phyloP scores from a whole-genome alignment of 495 filamentous ascomycete genomes.

The Darksidea phi region DNA sequence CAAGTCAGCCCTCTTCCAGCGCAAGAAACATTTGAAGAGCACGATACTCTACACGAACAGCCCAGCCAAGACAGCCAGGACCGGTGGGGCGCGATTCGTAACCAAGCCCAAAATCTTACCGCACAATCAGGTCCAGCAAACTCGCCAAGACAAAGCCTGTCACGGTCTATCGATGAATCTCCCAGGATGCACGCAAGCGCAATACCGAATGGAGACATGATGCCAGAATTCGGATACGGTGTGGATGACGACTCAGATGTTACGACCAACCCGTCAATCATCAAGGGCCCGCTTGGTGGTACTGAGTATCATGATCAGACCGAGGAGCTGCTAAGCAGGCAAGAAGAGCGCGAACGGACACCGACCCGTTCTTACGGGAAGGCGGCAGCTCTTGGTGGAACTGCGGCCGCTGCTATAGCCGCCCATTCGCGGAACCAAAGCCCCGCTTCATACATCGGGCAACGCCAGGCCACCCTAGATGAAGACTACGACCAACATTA shows the following conservation, averaged over 20 bases:
- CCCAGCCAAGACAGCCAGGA: constrained; percentile 36
- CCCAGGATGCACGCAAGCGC: constrained; percentile 62
- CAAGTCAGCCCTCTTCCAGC: constrained; percentile 12
- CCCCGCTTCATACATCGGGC: constrained; percentile 42
- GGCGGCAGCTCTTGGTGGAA: constrained; percentile 46
- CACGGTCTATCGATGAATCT: constrained; percentile 59
- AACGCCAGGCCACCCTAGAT: constrained; percentile 51
- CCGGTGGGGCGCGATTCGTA: constrained; percentile 33
- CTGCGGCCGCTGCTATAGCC: constrained; percentile 48
- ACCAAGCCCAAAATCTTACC: constrained; percentile 34
- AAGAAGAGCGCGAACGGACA: constrained; percentile 42
- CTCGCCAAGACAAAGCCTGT: constrained; percentile 76
- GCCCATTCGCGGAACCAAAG: constrained; percentile 47
- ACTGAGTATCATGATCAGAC: constrained; percentile 46
- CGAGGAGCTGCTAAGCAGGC: constrained; percentile 47
- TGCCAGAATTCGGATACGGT: constrained; percentile 67
- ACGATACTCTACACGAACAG: constrained; percentile 11
- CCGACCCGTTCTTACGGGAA: constrained; percentile 40
- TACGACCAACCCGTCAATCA: constrained; percentile 74
- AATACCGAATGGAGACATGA: constrained; percentile 51
- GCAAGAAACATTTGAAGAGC: background rate
- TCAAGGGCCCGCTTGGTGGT: constrained; percentile 65
- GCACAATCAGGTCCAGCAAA: constrained; percentile 46
- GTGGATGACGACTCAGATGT: constrained; percentile 67
- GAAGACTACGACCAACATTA: constrained; percentile 54